Conservation (phyloP, 805 yeast genomes). For the Danielia oregonensis region DNA sequence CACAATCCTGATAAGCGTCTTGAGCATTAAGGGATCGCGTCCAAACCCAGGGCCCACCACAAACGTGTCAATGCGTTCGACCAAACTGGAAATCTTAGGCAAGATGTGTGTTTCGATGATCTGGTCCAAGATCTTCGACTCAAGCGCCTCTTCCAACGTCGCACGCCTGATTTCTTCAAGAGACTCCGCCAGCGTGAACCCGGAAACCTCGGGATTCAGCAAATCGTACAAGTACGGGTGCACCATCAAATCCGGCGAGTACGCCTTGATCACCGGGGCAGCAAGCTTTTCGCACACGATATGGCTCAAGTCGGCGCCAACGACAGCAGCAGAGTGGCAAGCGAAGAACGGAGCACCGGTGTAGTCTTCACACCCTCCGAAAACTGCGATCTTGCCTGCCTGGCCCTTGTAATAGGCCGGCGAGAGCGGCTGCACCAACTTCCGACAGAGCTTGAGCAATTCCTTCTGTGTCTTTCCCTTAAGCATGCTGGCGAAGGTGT, state of each 20-base stretch:
- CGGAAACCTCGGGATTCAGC: conserved; percentile 24
- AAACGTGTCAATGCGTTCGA: conserved; percentile 69
- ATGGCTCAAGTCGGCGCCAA: conserved; percentile 89
- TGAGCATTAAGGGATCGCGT: conserved; percentile 66
- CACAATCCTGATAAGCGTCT: conserved; percentile 55
- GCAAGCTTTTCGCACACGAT: conserved; percentile 82
- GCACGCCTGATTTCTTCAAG: conserved; percentile 12
- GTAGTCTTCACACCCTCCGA: conserved; percentile 94
- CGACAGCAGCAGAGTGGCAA: conserved; percentile 75
- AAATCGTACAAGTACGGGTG: conserved; percentile 79
- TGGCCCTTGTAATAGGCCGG: conserved; percentile 85
- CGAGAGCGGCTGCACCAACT: conserved; percentile 71
- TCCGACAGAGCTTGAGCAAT: conserved; percentile 46
- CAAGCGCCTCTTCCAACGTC: conserved; percentile 21
- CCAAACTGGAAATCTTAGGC: conserved; percentile 51
- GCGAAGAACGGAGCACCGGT: conserved; percentile 97
- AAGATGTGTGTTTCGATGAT: conserved; percentile 45
- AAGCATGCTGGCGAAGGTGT: conserved; percentile 9
- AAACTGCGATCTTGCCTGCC: conserved; percentile 77
- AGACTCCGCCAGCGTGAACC: conserved; percentile 18
- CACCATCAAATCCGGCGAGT: conserved; percentile 93
- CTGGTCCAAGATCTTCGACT: conserved; percentile 20
- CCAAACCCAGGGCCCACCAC: conserved; percentile 96
- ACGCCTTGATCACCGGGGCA: conserved; percentile 75
- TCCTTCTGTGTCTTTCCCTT: conserved; percentile 34